phyloP scores from a whole-genome alignment of 176 grass and related monocot species.

The Ensete glaucum region DNA sequence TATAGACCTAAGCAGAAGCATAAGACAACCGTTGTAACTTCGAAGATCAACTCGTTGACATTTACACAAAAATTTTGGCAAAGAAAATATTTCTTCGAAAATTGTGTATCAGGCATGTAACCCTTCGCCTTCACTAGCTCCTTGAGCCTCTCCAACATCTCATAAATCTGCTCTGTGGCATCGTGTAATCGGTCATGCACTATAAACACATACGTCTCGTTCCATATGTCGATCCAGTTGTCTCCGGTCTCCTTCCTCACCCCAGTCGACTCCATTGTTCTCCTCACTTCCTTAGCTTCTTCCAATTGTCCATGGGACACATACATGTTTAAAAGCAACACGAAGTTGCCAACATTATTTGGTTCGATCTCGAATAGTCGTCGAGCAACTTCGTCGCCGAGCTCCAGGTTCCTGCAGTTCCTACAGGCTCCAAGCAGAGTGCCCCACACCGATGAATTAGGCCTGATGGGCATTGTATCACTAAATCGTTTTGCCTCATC shows the following conservation, averaged over 20 bases:
- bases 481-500: conserved; percentile 32
- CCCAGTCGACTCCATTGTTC: conserved; percentile 27
- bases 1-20: no score
- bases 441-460: conserved; percentile 36
- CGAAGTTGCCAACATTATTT: conserved; percentile 39
- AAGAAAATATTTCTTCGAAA: no score
- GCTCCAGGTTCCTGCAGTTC: conserved; percentile 34
- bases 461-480: conserved; percentile 28
- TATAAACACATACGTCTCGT: conserved; percentile 17
- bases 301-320: conserved; percentile 33
- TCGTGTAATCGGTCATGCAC: conserved; percentile 12
- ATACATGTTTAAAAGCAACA: conserved; percentile 47
- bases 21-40: no score
- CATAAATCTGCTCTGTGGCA: conserved; percentile 6
- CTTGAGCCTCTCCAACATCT: conserved; percentile 13
- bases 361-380: conserved; percentile 43
- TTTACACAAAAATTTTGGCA: no score
- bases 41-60: no score
- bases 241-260: conserved; percentile 37
- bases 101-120: conserved; percentile 7
- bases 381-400: conserved; percentile 25
- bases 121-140: conserved; percentile 20
- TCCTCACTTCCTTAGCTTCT: conserved; percentile 43
- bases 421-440: conserved; percentile 34
- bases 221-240: conserved; percentile 30